Evolutionary conservation across 208 protist species (phyloP).

Genomic region (Pavlovales sp.): DNA sequence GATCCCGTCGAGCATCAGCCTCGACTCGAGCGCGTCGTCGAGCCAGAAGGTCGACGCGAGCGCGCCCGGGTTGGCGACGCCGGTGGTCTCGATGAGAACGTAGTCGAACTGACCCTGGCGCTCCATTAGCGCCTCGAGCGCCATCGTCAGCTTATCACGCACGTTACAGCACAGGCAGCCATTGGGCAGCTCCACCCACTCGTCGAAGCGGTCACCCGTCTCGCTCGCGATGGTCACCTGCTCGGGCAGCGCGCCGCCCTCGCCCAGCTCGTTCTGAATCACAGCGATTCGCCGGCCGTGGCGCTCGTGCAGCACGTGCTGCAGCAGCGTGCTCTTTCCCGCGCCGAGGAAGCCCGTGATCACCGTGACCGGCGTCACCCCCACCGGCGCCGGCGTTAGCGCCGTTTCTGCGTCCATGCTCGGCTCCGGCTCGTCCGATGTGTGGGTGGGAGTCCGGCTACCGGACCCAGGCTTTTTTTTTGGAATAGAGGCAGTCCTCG

Average conservation of each 20-base stretch:
- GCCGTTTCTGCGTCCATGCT: too few species aligned
- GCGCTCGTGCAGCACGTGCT: constrained; percentile 77
- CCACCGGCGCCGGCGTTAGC: too few species aligned
- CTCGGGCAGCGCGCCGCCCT: constrained; percentile 65
- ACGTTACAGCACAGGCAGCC: constrained; percentile 88
- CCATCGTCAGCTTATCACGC: constrained; percentile 43
- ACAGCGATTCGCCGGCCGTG: constrained; percentile 83
- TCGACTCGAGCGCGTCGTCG: constrained; percentile 63
- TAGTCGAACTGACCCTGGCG: constrained; percentile 59
- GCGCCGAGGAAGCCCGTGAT: constrained; percentile 81
- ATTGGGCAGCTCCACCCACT: constrained; percentile 88
- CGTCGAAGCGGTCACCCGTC: constrained; percentile 81
- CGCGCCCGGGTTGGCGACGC: constrained; percentile 74
- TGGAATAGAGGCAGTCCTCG: too few species aligned
- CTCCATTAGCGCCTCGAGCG: constrained; percentile 62
- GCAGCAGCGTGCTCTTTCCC: constrained; percentile 83
- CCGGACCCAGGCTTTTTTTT: too few species aligned
- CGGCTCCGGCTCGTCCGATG: too few species aligned
- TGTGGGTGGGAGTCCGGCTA: too few species aligned
- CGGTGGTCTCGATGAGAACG: constrained; percentile 62
- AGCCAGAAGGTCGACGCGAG: constrained; percentile 88
- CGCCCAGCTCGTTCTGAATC: constrained; percentile 73
- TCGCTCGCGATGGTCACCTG: constrained; percentile 78
- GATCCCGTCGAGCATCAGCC: constrained; percentile 58
- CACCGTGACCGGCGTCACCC: constrained; percentile 26